Base-by-base conservation (phyloP, 176 grass and related monocot genomes). In the Juncus inflexus region DNA sequence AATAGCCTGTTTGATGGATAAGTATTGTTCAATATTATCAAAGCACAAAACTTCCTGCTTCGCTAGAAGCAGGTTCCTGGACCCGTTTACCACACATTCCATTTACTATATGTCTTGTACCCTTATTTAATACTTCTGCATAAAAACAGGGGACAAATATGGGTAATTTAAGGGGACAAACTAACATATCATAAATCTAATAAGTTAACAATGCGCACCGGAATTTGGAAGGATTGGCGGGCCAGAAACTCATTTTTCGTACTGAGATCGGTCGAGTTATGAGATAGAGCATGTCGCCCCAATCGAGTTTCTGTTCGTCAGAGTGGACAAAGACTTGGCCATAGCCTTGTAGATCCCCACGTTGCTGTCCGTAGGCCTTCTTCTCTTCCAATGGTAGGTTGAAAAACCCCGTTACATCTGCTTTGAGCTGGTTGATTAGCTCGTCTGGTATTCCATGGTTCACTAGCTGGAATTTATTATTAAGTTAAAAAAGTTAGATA, bases 241-340 rank as follows among this genome's bases (percentile, higher is more conserved):
- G 81, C 89, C 78, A 87, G n/a, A 68, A 59, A 37, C 19, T 84
- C 81, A 87, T 77, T 35, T 76, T 66, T 8, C 89, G 70, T 1
- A 16, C 54, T 3, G 73, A 4, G 4, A 64, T 16, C 6, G 84
- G 84, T 52, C 64, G 89, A 2, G 77, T 40, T 2, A 77, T 37
- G n/a, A 84, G 39, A 2, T 1, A 63, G 37, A 82, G 50, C 53
- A 77, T 10, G 39, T 87, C 81, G 3, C 74, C 37, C 77, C 84
- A 91, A 50, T 91, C 84, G 3, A 91, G 84, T 55, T 79, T 91
- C 59, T 91, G 80, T 39, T 69, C 74, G 0, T 76, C 19, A 0
- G 84, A 84, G 2, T 58, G 16, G 37, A 84, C 83, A 55, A 78
- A 86, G 2, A 42, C 50, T 43, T 86, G 83, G 7, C 80, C 83